Conservation (phyloP, 164 flowering plant genomes). For the Vitis riparia region DNA sequence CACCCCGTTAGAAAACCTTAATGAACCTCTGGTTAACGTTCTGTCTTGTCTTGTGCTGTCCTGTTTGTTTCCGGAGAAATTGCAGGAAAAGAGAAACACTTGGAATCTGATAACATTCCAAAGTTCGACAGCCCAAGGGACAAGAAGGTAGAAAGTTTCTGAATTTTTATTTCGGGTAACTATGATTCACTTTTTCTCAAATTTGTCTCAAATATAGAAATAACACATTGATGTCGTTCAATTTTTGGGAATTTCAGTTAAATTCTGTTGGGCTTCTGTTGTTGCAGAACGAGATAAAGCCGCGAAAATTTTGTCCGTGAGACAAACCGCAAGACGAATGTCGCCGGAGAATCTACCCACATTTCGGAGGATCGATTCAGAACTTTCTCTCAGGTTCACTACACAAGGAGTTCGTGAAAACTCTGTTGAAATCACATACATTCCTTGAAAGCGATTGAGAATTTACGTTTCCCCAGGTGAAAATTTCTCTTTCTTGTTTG, state of each 20-base stretch:
- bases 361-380: not conserved
- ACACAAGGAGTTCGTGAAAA: slow-evolving; percentile 12
- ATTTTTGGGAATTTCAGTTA: slow-evolving; percentile 1
- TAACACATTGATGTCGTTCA: too few species aligned
- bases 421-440: slow-evolving; percentile 10
- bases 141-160: too few species aligned
- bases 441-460: slow-evolving; percentile 15
- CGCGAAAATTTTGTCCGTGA: not conserved
- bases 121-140: too few species aligned
- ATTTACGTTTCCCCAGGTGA: slow-evolving; percentile 12
- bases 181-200: too few species aligned
- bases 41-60: too few species aligned
- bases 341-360: not conserved
- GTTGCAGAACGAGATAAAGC: not conserved
- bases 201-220: not conserved
- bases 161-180: too few species aligned
- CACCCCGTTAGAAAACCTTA: too few species aligned
- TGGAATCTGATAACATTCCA: too few species aligned
- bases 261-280: slow-evolving; percentile 6
- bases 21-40: too few species aligned
- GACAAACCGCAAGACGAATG: not conserved
- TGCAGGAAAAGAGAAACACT: too few species aligned
- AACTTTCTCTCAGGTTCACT: not conserved
- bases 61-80: too few species aligned
- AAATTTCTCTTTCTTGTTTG: not conserved